phyloP scores from a whole-genome alignment of 2,329 filamentous ascomycete genomes.

The Penicillium sp. region DNA sequence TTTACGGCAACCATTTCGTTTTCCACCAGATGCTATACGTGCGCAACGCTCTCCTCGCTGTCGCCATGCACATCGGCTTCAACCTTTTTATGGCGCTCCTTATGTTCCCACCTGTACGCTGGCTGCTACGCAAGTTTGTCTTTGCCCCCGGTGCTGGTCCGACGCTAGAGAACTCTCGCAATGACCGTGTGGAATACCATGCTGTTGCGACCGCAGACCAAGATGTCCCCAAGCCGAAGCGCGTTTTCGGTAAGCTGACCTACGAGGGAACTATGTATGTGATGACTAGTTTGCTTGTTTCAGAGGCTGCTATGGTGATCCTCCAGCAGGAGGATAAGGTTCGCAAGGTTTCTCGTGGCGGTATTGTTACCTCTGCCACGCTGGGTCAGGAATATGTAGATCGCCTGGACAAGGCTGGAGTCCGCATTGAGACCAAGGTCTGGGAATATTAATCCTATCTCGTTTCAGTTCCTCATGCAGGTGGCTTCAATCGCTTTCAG shows the following conservation, averaged over 20 bases:
- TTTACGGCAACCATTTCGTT: constrained; percentile 60
- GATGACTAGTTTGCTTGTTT: constrained; percentile 45
- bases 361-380: constrained; percentile 51
- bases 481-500: background rate
- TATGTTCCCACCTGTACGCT: constrained; percentile 55
- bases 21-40: constrained; percentile 59
- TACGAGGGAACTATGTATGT: constrained; percentile 46
- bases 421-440: constrained; percentile 42
- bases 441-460: constrained; percentile 29
- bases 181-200: constrained; percentile 45
- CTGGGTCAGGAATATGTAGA: constrained; percentile 50
- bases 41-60: constrained; percentile 49
- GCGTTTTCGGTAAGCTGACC: constrained; percentile 43
- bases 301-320: constrained; percentile 48
- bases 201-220: constrained; percentile 49
- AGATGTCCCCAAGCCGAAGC: constrained; percentile 32
- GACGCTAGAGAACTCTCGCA: constrained; percentile 41
- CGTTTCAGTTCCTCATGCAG: background rate
- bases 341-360: constrained; percentile 43
- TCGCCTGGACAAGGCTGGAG: constrained; percentile 46
- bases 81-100: constrained; percentile 49
- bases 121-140: constrained; percentile 49
- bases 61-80: constrained; percentile 52
- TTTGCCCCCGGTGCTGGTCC: constrained; percentile 55
- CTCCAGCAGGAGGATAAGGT: constrained; percentile 44